These are phyloP conservation scores for Cladophialophora exuberans DNA, from an alignment of 2,329 filamentous ascomycete species.

Conservation along the genomic window DNA sequence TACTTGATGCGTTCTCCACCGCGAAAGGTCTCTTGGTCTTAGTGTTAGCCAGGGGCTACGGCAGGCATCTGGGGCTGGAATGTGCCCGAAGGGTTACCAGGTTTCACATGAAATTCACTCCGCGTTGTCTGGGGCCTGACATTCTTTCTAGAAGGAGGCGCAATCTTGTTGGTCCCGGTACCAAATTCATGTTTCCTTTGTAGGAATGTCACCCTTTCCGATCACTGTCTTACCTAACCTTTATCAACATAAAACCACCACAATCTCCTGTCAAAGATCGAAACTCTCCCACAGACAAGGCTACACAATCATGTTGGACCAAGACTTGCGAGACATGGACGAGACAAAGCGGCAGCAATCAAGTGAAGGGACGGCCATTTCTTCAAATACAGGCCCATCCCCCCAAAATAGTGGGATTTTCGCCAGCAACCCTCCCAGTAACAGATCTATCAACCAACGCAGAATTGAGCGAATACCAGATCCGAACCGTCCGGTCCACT, in stretches of 20 bases:
- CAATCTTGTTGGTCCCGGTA: neutral
- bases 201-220: neutral
- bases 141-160: neutral
- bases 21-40: too few species aligned
- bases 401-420: neutral
- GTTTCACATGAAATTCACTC: too few species aligned
- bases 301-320: constrained; percentile 1
- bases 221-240: neutral
- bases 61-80: neutral
- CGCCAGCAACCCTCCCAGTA: neutral
- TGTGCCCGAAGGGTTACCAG: neutral
- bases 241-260: neutral
- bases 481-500: constrained; percentile 1
- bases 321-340: constrained; percentile 10
- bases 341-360: constrained; percentile 7
- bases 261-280: constrained; percentile 9
- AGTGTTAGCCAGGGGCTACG: neutral
- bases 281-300: constrained; percentile 6
- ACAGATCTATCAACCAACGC: neutral
- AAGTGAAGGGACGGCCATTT: neutral
- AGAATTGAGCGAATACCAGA: neutral
- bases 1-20: too few species aligned
- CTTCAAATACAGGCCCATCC: constrained; percentile 1
- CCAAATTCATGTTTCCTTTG: neutral
- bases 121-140: too few species aligned